These are phyloP conservation scores for Lecanosticta acicola DNA, from an alignment of 2,329 filamentous ascomycete genomes.

Conservation along the genomic window DNA sequence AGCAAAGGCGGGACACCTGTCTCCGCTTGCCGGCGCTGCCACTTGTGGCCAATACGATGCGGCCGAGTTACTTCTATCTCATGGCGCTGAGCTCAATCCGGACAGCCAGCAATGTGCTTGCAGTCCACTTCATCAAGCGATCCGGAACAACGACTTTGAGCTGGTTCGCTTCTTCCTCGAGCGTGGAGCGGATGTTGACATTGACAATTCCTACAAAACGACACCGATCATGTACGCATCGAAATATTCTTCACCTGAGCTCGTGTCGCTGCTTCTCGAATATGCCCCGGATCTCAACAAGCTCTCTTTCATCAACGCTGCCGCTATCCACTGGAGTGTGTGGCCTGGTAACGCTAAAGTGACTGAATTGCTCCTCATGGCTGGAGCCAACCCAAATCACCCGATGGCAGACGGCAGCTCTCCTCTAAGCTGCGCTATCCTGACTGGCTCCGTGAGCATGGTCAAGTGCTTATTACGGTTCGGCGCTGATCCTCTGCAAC, in stretches of 20 bases:
- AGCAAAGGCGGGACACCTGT: conserved; percentile 29
- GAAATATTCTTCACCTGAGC: conserved; percentile 26
- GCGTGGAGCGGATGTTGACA: conserved; percentile 26
- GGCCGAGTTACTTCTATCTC: conserved; percentile 25
- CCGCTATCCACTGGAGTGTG: conserved; percentile 28
- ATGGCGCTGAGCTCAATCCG: conserved; percentile 29
- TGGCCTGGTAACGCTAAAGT: conserved; percentile 24
- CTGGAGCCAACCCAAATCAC: conserved; percentile 26
- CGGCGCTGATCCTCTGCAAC: conserved; percentile 23
- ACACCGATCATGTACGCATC: conserved; percentile 33
- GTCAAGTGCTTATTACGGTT: conserved; percentile 22
- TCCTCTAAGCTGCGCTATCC: conserved; percentile 28
- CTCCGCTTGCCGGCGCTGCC: conserved; percentile 31
- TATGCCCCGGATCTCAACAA: conserved; percentile 25
- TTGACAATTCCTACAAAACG: conserved; percentile 28
- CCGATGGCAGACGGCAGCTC: conserved; percentile 27
- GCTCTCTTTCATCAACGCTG: conserved; percentile 27
- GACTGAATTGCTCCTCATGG: conserved; percentile 24
- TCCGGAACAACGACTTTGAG: conserved; percentile 25
- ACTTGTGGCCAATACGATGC: conserved; percentile 24
- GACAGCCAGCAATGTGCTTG: conserved; percentile 23
- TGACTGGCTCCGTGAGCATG: conserved; percentile 20
- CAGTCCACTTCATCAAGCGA: conserved; percentile 30
- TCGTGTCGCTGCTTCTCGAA: conserved; percentile 25
- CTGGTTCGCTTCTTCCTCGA: conserved; percentile 25